Percentiles rank a stretch among this genome's conserved stretches.
phyloP scores from a whole-genome alignment of 2,329 filamentous ascomycete genomes.

The Xylariaceae sp. region DNA sequence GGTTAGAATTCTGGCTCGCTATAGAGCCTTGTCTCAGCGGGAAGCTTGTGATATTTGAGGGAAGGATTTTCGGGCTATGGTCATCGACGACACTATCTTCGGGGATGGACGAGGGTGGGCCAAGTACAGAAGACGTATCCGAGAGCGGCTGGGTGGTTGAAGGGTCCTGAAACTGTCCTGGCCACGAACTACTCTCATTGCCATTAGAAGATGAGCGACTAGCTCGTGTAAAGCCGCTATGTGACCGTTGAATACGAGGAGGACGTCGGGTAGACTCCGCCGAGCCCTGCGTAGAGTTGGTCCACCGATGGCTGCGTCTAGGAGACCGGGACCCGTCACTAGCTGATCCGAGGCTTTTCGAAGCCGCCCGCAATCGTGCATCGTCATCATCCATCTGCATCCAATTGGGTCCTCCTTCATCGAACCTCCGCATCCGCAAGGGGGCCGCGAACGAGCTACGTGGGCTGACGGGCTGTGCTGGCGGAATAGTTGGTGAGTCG shows the following conservation, averaged over 20 bases:
- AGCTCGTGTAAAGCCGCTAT: slow-evolving; percentile 24
- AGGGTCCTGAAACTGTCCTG: slow-evolving; percentile 18
- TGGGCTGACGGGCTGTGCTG: slow-evolving; percentile 30
- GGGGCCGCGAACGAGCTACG: slow-evolving; percentile 14
- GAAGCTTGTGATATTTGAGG: slow-evolving; percentile 22
- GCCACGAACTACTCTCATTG: slow-evolving; percentile 18
- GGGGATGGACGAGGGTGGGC: slow-evolving; percentile 25
- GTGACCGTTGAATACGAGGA: slow-evolving; percentile 13
- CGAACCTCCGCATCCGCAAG: slow-evolving; percentile 13
- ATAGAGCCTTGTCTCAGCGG: slow-evolving; percentile 32
- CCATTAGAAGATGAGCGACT: slow-evolving; percentile 23
- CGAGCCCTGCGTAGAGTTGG: slow-evolving; percentile 36
- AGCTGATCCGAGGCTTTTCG: slow-evolving; percentile 27
- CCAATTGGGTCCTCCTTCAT: slow-evolving; percentile 14
- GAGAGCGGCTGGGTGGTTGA: slow-evolving; percentile 21
- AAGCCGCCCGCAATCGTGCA: slow-evolving; percentile 29
- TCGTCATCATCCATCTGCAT: slow-evolving; percentile 29
- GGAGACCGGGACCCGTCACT: slow-evolving; percentile 35
- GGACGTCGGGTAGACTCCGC: slow-evolving; percentile 17
- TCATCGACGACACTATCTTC: slow-evolving; percentile 22
- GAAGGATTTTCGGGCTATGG: slow-evolving; percentile 17
- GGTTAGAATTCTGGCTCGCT: slow-evolving; percentile 19
- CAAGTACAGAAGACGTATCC: slow-evolving; percentile 23
- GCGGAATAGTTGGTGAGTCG: slow-evolving; percentile 38
- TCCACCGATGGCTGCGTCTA: slow-evolving; percentile 34